Base-by-base conservation (phyloP, 441 rosid genomes). In the Gossypium davidsonii region DNA sequence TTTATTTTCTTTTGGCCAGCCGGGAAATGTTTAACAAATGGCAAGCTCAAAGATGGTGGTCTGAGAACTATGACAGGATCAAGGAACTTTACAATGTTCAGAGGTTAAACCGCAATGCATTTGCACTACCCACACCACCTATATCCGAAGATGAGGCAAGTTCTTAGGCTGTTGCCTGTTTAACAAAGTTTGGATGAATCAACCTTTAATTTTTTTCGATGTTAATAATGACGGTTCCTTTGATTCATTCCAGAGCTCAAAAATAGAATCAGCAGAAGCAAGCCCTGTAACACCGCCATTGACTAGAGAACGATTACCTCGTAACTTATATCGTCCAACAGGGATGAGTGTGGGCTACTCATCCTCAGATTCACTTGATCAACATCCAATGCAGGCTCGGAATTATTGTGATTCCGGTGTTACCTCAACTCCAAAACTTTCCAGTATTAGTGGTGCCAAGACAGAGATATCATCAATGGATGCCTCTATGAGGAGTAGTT, bases 31-130 rank as follows among this genome's bases (percentile, higher is more conserved):
- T 89, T 79, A 92, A 90, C 89, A 94, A 94, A 79, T 76, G 86
- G 90, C 96, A 86, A 89, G 97, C 97, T 78, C 97, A 94, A 76
- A 79, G 87, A 77, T 93, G 98, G 98, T 93, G 98, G 98, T 88
- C 96, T 39, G 98, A 91, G 83, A 91, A 93, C 83, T 91, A 86
- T 71, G 98, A 91, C 81, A 89, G 69, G 79, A 87, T 93, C 64
- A 91, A 85, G 94, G 98, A 93, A 71, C 94, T 93, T 28, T 91
- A 94, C 87, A 90, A 94, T 79, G 98, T 94, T 39, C 93, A 92
- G 83, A 89, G 97, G 83, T 78, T 91, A 78, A 94, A 86, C 81
- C 97, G 97, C 56, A 91, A 89, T 73, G 94, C 97, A 57, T 91
- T 91, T 75, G 97, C 97, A 0, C 90, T 94, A 67, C 88, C 95